Base-by-base conservation (phyloP, 1,284 basidiomycete genomes). In the Ceratobasidium sp. region DNA sequence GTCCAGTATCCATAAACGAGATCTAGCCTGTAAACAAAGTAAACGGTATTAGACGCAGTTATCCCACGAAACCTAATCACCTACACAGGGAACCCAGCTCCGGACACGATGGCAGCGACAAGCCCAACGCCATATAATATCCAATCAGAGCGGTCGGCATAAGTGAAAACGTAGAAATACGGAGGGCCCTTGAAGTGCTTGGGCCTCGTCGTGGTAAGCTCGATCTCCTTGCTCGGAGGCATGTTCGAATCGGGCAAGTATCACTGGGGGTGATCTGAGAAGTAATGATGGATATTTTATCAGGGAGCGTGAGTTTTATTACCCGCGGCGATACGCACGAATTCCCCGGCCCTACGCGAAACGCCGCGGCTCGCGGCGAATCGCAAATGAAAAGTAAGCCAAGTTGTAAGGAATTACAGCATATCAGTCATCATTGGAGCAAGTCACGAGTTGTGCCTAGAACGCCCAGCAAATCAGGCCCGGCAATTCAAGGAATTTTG, bases 71-170 rank as follows among this genome's bases (percentile, higher is more conserved):
- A 19, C 31, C 11, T 1, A 57, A 14, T 33, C 8, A 47, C 67
- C 48, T 50, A 71, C 67, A 71, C 54, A n/a, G 67, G 67, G 44
- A 71, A 71, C 1, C 67, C 56, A 5, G 67, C 54, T n/a, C 67
- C 67, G 14, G 67, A 71, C 14, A 71, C 8, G 17, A 71, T 17
- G 11, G 67, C 67, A 6, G 67, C 56, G n/a, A 59, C 36, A 8
- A 57, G n/a, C 19, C 67, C 67, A 7, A 59, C 41, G 14, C 2
- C 36, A 45, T 71, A 71, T 14, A 71, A 41, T 8, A 56, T 24
- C 67, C 67, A 71, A 19, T 71, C 67, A 19, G 44, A 7, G 4
- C 67, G 53, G n/a, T 57, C 54, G 11, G 67, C 67, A 71, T 71
- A 71, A 15, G 67, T 71, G 22, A 71, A 71, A 9, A 44, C 67